Evolutionary conservation across 441 rosid species (phyloP).

Genomic region (Hura crepitans): DNA sequence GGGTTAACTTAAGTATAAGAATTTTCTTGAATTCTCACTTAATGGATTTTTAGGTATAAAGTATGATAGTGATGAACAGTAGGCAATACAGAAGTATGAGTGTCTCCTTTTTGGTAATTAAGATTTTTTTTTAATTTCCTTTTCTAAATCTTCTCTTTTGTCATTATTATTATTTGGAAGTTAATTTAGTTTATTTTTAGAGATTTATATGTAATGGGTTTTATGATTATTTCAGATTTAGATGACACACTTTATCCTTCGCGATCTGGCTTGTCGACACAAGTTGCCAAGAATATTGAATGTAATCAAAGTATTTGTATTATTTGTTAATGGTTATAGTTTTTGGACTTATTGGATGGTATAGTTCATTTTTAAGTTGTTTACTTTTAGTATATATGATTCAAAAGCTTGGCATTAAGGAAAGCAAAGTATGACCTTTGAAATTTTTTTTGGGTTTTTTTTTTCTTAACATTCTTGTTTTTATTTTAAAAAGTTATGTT

Average conservation of each 20-base stretch:
- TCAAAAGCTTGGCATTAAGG: constrained; percentile 55
- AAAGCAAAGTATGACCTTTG: constrained; percentile 39
- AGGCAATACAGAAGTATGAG: constrained; percentile 44
- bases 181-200: neutral
- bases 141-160: neutral
- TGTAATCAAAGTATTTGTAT: constrained; percentile 30
- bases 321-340: neutral
- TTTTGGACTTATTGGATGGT: neutral
- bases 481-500: neutral
- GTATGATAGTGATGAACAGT: constrained; percentile 35
- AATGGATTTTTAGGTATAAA: too few species aligned
- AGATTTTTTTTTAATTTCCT: neutral
- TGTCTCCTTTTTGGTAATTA: constrained; percentile 77
- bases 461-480: neutral
- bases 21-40: too few species aligned
- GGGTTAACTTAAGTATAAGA: too few species aligned
- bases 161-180: neutral
- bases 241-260: constrained; percentile 80
- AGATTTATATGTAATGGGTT: neutral
- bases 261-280: constrained; percentile 53
- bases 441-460: neutral
- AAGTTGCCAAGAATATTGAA: constrained; percentile 58
- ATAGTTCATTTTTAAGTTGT: neutral
- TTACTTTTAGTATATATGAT: constrained; percentile 51
- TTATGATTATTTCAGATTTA: constrained; percentile 42